phyloP scores from a whole-genome alignment of 1,284 basidiomycete genomes.

The Cryptococcus sp. region DNA sequence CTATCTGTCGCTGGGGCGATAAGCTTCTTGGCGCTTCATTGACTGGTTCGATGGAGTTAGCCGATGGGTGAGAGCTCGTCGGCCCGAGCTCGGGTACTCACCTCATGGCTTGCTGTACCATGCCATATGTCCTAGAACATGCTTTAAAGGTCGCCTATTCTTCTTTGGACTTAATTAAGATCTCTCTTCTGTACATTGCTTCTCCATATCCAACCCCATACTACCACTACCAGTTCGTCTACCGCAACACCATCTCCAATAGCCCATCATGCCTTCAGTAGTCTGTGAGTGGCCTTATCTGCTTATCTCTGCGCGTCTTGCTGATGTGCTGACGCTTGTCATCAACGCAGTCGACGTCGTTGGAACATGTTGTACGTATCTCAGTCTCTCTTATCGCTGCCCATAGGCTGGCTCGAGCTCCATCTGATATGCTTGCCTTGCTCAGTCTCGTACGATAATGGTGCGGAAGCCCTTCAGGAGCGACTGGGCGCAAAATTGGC shows the following conservation, averaged over 20 bases:
- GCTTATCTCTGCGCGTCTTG: neutral
- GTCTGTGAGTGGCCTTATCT: slow-evolving; percentile 27
- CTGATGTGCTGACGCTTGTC: neutral
- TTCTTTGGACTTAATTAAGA: no score
- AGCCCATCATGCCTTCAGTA: slow-evolving; percentile 31
- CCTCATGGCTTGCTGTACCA: no score
- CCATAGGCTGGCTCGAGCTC: neutral
- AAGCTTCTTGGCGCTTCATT: neutral
- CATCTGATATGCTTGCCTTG: neutral
- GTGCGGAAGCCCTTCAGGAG: slow-evolving; percentile 29
- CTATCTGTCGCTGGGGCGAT: no score
- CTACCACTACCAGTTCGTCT: neutral
- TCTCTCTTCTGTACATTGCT: no score
- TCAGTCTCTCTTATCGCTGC: neutral
- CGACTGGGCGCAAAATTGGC: slow-evolving; percentile 31
- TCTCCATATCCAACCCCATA: neutral
- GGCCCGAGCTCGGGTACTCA: no score
- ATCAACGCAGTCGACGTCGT: slow-evolving; percentile 38
- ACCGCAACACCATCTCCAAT: neutral
- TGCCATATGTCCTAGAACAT: no score
- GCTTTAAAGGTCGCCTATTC: no score
- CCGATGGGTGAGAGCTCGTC: no score
- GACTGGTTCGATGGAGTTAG: no score
- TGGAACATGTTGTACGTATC: slow-evolving; percentile 22
- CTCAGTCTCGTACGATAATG: slow-evolving; percentile 34